These are phyloP conservation scores for Metarhizium robertsii DNA, from an alignment of 2,329 filamentous ascomycete genomes.

Conservation along the genomic window DNA sequence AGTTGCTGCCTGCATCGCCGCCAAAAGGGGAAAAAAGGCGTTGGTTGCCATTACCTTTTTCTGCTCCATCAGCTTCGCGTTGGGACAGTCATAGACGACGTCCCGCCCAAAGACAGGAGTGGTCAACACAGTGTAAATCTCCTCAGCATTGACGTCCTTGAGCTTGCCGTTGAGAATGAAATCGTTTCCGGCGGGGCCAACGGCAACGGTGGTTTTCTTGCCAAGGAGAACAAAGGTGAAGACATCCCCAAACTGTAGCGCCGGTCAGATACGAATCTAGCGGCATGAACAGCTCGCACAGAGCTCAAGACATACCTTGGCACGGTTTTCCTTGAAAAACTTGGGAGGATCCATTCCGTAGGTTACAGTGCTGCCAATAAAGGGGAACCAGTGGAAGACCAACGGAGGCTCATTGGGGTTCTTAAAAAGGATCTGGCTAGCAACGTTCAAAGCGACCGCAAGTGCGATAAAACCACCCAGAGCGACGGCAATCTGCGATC, in stretches of 20 bases:
- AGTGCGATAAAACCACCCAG: constrained; percentile 36
- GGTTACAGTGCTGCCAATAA: constrained; percentile 82
- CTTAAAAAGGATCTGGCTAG: constrained; percentile 69
- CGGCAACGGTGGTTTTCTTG: constrained; percentile 78
- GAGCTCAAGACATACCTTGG: constrained; percentile 52
- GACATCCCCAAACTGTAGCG: constrained; percentile 68
- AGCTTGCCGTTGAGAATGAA: constrained; percentile 88
- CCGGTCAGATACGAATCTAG: constrained; percentile 23
- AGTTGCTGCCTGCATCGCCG: neutral
- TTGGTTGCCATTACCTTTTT: constrained; percentile 58
- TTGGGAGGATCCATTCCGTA: constrained; percentile 91
- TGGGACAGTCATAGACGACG: constrained; percentile 86
- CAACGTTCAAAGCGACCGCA: constrained; percentile 66
- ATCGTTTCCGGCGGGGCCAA: constrained; percentile 77
- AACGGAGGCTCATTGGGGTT: constrained; percentile 74
- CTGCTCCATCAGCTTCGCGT: constrained; percentile 90
- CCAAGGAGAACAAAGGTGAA: constrained; percentile 85
- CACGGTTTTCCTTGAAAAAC: constrained; percentile 70
- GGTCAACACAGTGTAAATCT: constrained; percentile 74
- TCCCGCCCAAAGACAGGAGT: constrained; percentile 69
- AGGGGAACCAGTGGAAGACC: constrained; percentile 72
- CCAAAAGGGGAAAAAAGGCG: neutral
- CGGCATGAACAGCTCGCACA: neutral
- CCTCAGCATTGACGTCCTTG: constrained; percentile 82
- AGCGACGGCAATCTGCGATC: constrained; percentile 36